These are phyloP conservation scores for Secale cereale DNA, from an alignment of 176 grass and related monocot genomes.

Conservation along the genomic window DNA sequence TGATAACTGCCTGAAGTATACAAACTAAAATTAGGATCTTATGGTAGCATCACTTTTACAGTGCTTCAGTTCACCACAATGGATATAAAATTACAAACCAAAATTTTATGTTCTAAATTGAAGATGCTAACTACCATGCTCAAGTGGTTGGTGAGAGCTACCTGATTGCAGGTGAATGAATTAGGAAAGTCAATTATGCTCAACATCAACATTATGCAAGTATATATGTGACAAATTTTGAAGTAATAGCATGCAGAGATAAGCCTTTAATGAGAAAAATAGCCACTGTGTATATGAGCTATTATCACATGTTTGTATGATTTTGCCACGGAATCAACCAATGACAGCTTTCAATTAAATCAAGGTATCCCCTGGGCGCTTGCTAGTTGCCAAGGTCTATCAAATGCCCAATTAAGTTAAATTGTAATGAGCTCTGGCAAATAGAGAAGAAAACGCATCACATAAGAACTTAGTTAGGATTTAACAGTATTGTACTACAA, in stretches of 20 bases:
- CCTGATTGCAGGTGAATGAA: conserved; percentile 2
- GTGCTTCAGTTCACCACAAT: background rate
- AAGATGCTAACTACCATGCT: background rate
- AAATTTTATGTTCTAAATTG: background rate
- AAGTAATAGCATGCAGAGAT: background rate
- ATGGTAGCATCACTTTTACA: background rate
- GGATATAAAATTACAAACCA: background rate
- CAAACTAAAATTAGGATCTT: no score
- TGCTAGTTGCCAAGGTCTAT: conserved; percentile 14
- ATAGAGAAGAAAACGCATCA: background rate
- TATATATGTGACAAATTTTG: background rate
- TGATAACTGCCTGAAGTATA: background rate
- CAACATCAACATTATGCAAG: background rate
- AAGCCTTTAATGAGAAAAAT: background rate
- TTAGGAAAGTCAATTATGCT: background rate
- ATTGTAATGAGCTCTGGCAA: conserved; percentile 2
- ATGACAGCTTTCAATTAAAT: background rate
- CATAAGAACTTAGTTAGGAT: background rate
- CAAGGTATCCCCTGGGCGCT: background rate
- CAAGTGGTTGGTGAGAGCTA: background rate
- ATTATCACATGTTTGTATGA: background rate
- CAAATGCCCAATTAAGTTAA: background rate
- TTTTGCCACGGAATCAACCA: background rate
- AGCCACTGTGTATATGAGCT: background rate
- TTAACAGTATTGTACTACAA: background rate